These are phyloP conservation scores for Paraconiothyrium brasiliense DNA, from an alignment of 2,329 filamentous ascomycete species.

Conservation along the genomic window DNA sequence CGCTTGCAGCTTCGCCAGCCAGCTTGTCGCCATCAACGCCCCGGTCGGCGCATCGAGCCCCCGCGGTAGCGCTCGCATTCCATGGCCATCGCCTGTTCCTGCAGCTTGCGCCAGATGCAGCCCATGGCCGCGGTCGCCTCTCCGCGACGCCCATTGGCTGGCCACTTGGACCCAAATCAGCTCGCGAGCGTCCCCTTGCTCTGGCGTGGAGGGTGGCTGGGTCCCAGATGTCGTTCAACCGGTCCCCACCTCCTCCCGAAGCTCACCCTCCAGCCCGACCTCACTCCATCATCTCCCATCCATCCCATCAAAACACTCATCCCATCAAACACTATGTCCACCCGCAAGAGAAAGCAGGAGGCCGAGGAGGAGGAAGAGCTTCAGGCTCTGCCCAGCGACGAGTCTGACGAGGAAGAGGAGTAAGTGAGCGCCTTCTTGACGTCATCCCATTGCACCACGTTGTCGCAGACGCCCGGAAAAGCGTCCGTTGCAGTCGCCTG, in stretches of 20 bases:
- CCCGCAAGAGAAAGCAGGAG: slow-evolving; percentile 57
- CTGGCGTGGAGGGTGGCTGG: slow-evolving; percentile 22
- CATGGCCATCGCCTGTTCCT: slow-evolving; percentile 17
- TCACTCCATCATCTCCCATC: slow-evolving; percentile 18
- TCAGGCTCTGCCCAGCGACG: slow-evolving; percentile 54
- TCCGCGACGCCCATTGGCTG: slow-evolving; percentile 37
- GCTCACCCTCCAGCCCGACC: slow-evolving; percentile 27
- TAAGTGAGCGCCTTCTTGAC: slow-evolving; percentile 50
- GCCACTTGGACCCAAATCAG: slow-evolving; percentile 32
- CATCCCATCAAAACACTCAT: slow-evolving; percentile 17
- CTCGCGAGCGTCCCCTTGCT: slow-evolving; percentile 40
- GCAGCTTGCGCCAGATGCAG: slow-evolving; percentile 22
- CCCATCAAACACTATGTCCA: slow-evolving; percentile 46
- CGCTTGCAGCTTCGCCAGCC: not conserved
- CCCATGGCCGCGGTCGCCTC: slow-evolving; percentile 20
- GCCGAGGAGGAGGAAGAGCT: slow-evolving; percentile 55
- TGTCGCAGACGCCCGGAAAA: slow-evolving; percentile 32
- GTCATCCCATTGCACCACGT: slow-evolving; percentile 42
- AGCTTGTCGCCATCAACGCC: not conserved
- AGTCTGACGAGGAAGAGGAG: slow-evolving; percentile 56
- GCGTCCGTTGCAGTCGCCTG: slow-evolving; percentile 33
- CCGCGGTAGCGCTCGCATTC: not conserved
- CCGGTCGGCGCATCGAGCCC: not conserved
- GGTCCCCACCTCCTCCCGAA: slow-evolving; percentile 37
- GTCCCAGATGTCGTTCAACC: slow-evolving; percentile 37